phyloP scores from a whole-genome alignment of 768 basidiomycete genomes.

The Gautieria morchelliformis region DNA sequence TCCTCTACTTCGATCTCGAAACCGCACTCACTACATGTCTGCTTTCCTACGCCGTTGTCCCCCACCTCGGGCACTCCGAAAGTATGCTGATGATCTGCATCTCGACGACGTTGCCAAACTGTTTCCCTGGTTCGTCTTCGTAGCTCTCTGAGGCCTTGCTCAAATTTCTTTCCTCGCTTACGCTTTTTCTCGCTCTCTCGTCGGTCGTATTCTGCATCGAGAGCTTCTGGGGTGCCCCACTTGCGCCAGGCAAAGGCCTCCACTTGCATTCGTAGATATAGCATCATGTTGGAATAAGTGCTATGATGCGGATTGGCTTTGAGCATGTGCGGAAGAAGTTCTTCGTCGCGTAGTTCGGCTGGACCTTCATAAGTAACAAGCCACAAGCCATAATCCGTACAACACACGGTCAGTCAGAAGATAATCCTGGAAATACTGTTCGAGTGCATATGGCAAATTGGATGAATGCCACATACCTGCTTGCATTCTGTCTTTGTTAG shows the following conservation, averaged over 20 bases:
- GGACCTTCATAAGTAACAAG: slow-evolving; percentile 5
- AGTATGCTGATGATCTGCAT: slow-evolving; percentile 80
- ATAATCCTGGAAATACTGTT: slow-evolving; percentile 56
- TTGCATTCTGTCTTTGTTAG: slow-evolving; percentile 99
- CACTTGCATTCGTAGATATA: slow-evolving; percentile 87
- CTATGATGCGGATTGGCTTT: slow-evolving; percentile 94
- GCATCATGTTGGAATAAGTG: slow-evolving; percentile 98
- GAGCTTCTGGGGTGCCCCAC: slow-evolving; percentile 88
- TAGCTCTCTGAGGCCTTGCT: slow-evolving; percentile 77
- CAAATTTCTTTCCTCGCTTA: slow-evolving; percentile 92
- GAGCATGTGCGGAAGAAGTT: slow-evolving; percentile 84
- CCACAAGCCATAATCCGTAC: background rate
- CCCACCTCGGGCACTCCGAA: slow-evolving; percentile 54
- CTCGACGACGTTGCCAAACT: slow-evolving; percentile 79
- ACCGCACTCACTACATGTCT: slow-evolving; percentile 84
- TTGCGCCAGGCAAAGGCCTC: slow-evolving; percentile 97
- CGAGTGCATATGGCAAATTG: background rate
- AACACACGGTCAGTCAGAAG: slow-evolving; percentile 81
- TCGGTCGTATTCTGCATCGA: slow-evolving; percentile 81
- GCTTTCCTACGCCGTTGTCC: slow-evolving; percentile 46
- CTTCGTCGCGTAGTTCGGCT: slow-evolving; percentile 91
- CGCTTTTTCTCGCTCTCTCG: slow-evolving; percentile 76
- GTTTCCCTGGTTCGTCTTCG: slow-evolving; percentile 80
- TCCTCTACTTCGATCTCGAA: slow-evolving; percentile 87
- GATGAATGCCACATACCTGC: slow-evolving; percentile 42